These are phyloP conservation scores for Prunus padus DNA, from an alignment of 306 rosid species.

Conservation along the genomic window DNA sequence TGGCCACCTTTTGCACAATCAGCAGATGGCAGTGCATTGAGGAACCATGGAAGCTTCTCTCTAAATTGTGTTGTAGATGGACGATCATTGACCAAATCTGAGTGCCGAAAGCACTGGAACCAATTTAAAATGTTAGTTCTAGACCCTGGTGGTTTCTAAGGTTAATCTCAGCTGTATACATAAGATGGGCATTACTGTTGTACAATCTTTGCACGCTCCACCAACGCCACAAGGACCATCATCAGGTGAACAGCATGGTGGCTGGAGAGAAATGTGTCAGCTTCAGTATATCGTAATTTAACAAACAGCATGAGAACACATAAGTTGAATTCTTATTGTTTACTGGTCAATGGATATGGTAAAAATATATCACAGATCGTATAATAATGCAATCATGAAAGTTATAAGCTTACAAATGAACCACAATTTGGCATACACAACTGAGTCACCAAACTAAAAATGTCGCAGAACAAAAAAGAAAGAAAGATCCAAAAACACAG, in stretches of 20 bases:
- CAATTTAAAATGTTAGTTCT: conserved; percentile 40
- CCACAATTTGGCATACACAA: conserved; percentile 2
- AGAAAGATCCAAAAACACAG: neutral
- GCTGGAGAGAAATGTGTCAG: conserved; percentile 52
- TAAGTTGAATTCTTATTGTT: neutral
- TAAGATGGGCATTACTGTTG: conserved; percentile 66
- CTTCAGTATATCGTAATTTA: conserved; percentile 27
- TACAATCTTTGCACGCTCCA: conserved; percentile 93
- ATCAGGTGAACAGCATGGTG: conserved; percentile 86
- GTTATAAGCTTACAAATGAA: conserved; percentile 5
- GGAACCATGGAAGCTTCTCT: conserved; percentile 99
- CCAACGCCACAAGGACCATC: conserved; percentile 80
- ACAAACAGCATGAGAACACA: conserved; percentile 8
- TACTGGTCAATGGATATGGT: neutral
- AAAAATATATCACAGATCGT: neutral
- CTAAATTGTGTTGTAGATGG: conserved; percentile 85
- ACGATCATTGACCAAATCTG: conserved; percentile 84
- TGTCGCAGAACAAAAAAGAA: neutral
- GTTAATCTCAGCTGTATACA: conserved; percentile 9
- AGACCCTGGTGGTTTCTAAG: conserved; percentile 6
- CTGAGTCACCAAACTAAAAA: neutral
- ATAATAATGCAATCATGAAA: neutral
- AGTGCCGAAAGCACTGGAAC: conserved; percentile 89
- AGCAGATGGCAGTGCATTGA: conserved; percentile 91
- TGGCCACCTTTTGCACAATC: conserved; percentile 99